Evolutionary conservation across 805 yeast genomes (phyloP).

Genomic region (Candida glaebosa): DNA sequence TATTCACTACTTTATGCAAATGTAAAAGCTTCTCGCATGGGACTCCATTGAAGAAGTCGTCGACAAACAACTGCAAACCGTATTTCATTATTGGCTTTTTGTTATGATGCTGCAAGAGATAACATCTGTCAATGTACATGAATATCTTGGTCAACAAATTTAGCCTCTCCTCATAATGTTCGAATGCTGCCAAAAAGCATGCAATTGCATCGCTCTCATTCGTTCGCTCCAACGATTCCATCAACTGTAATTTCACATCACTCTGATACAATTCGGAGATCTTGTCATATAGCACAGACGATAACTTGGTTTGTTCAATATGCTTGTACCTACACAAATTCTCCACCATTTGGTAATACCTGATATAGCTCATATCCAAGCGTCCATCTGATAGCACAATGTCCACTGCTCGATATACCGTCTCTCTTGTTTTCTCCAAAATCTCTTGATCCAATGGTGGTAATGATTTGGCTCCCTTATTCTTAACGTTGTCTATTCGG

Average conservation of each 20-base stretch:
- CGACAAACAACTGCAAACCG: conserved; percentile 21
- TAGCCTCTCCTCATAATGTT: conserved; percentile 24
- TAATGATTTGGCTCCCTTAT: background rate
- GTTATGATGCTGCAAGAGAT: conserved; percentile 30
- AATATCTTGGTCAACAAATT: conserved; percentile 25
- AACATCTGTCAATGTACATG: conserved; percentile 33
- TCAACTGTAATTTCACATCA: conserved; percentile 10
- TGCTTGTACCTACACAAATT: conserved; percentile 28
- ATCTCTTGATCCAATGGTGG: conserved; percentile 2
- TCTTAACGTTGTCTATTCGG: background rate
- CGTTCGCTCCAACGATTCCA: conserved; percentile 4
- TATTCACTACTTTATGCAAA: conserved; percentile 11
- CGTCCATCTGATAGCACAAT: conserved; percentile 15
- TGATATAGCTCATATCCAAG: conserved; percentile 18
- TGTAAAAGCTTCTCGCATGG: conserved; percentile 7
- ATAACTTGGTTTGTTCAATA: conserved; percentile 29
- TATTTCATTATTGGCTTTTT: conserved; percentile 21
- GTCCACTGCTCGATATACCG: conserved; percentile 15
- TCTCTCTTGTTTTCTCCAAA: conserved; percentile 10
- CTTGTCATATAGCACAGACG: conserved; percentile 14
- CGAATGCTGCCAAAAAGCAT: conserved; percentile 14
- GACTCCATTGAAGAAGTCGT: conserved; percentile 8
- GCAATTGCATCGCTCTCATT: conserved; percentile 6
- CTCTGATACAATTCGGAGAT: conserved; percentile 15
- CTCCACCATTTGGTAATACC: conserved; percentile 28